Evolutionary conservation across 2,329 filamentous ascomycete genomes (phyloP), one percentile per base, ranked within the genome.

Genomic region (Arthrobotrys entomopaga): DNA sequence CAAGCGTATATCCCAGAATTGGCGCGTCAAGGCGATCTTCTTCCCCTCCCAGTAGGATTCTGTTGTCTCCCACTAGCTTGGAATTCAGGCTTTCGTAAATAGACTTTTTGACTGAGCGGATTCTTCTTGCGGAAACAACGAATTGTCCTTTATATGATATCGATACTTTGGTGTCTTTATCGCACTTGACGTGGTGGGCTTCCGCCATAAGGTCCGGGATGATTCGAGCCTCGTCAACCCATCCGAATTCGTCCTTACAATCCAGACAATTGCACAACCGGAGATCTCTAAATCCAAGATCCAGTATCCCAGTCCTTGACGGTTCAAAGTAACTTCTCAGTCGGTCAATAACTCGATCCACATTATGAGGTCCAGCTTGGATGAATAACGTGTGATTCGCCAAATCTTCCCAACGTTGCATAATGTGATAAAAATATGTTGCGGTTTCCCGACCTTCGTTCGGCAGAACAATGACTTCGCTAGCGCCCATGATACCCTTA

Each of bases 121-220:
- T 82, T 0, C 84, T 80, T 3, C 79, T 79, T 0, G 82, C 82
- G 0, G 83, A 84, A 1, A 81, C 83, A 42, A 84, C 78, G 76
- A 86, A 85, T 58, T 84, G 82, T 15, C 84, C 84, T 50, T 83
- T 83, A 74, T 84, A 84, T 2, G 82, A 83, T 5, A 85, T 74
- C 11, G 82, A 78, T 0, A 83, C 80, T 26, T 78, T 77, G 1
- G 79, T 77, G 64, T 81, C 82, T 15, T 71, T 71, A 4, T 79
- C 42, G 77, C 80, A 52, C 40, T 77, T 52, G 60, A 71, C 75
- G 0, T 77, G 77, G n/a, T 79, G 78, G 2, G 79, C 77, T 20
- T 79, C 78, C 15, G 76, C 74, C 72, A 80, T 81, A 59, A 84
- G 78, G 65, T 81, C 53, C n/a, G 81, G 79, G 15, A 85, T 77